These are phyloP conservation scores for Blastobotrys niveus DNA, from an alignment of 1,139 yeast genomes.

Conservation along the genomic window DNA sequence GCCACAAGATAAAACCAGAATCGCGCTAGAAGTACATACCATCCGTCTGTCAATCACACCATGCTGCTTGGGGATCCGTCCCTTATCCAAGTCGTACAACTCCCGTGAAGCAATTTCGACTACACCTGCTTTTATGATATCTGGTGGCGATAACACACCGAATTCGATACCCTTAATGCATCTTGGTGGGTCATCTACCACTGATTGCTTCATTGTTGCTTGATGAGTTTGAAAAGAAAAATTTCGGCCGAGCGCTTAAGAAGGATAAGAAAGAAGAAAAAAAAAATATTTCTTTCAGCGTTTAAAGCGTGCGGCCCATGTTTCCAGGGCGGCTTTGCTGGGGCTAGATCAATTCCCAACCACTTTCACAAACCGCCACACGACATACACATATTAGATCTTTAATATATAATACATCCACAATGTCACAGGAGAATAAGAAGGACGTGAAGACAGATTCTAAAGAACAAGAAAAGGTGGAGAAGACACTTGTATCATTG, in stretches of 20 bases:
- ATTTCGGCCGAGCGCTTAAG: no score
- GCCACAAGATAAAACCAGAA: neutral
- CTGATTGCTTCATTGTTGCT: conserved; percentile 58
- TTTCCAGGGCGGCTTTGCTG: no score
- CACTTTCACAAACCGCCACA: neutral
- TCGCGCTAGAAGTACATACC: conserved; percentile 35
- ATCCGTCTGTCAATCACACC: conserved; percentile 90
- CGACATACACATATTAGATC: neutral
- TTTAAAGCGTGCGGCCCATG: no score
- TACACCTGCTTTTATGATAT: conserved; percentile 88
- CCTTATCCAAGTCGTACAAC: conserved; percentile 69
- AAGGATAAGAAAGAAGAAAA: no score
- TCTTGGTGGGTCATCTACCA: conserved; percentile 82
- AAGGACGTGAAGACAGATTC: conserved; percentile 11
- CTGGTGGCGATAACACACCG: conserved; percentile 85
- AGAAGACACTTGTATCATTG: conserved; percentile 45
- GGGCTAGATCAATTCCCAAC: neutral
- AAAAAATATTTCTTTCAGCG: no score
- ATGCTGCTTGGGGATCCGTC: conserved; percentile 67
- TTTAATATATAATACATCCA: no score
- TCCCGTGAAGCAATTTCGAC: conserved; percentile 91
- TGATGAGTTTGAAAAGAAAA: neutral
- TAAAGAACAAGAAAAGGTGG: conserved; percentile 9
- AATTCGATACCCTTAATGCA: conserved; percentile 87
- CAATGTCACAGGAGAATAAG: neutral